Conservation (phyloP, 2,329 filamentous ascomycete species). For the Colletotrichum theobromicola region DNA sequence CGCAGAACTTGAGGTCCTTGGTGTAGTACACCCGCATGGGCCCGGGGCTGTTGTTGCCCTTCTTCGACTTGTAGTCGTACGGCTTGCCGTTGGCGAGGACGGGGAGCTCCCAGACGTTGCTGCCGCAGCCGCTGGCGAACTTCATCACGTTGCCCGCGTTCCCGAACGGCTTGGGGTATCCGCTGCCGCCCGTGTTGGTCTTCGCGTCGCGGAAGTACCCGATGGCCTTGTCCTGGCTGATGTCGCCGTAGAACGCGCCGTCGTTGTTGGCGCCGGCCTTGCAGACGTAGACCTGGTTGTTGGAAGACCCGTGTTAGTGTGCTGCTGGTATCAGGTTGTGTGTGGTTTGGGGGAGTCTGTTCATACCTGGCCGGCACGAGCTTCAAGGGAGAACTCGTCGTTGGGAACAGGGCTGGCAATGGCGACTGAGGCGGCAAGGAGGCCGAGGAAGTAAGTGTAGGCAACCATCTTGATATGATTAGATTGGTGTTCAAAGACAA, state of each 20-base stretch:
- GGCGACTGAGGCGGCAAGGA: not conserved
- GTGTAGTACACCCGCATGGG: not conserved
- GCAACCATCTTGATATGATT: not conserved
- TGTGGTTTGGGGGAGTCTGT: accelerated
- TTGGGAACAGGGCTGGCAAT: not conserved
- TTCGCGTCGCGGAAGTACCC: not conserved
- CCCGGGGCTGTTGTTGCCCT: not conserved
- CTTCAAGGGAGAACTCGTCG: not conserved
- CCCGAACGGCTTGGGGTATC: not conserved
- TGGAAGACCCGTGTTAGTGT: accelerated
- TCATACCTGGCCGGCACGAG: not conserved
- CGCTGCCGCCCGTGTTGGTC: not conserved
- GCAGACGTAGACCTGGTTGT: not conserved
- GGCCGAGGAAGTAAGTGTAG: not conserved
- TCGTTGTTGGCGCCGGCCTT: not conserved
- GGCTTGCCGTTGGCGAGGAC: not conserved
- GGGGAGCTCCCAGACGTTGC: not conserved
- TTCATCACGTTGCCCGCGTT: not conserved
- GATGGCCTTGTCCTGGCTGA: not conserved
- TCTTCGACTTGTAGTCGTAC: not conserved
- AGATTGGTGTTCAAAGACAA: not conserved
- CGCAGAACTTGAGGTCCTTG: not conserved
- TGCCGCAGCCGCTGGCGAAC: not conserved
- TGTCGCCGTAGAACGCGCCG: not conserved
- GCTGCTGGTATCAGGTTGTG: not conserved